A percentile compares a stretch with the other conserved stretches of the same genome.
phyloP scores from a whole-genome alignment of 2,329 filamentous ascomycete genomes.

The Metarhizium brunneum region DNA sequence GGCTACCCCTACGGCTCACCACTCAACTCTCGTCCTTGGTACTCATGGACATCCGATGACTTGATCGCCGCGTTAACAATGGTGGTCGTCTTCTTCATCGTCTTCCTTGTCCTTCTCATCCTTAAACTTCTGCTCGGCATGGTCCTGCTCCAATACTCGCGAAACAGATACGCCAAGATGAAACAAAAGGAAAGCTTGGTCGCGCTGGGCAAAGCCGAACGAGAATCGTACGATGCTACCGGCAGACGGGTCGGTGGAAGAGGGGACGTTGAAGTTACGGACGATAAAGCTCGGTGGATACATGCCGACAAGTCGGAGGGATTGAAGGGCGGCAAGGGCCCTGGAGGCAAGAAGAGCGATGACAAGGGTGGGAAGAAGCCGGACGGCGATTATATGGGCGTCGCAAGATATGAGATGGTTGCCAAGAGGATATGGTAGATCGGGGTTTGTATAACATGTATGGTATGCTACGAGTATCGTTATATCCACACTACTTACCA shows the following conservation, averaged over 20 bases:
- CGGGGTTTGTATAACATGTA: not conserved
- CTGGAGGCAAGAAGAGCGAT: constrained; percentile 45
- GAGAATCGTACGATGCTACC: constrained; percentile 53
- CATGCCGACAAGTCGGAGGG: constrained; percentile 77
- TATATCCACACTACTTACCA: too few species aligned
- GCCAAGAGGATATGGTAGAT: constrained; percentile 89
- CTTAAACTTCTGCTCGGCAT: constrained; percentile 84
- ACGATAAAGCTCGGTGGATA: constrained; percentile 78
- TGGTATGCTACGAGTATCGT: not conserved
- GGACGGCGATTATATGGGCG: constrained; percentile 44
- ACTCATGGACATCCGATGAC: constrained; percentile 59
- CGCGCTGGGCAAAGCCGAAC: constrained; percentile 35
- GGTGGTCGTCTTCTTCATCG: constrained; percentile 73
- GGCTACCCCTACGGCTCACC: constrained; percentile 39
- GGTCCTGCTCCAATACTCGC: constrained; percentile 69
- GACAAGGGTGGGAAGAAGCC: constrained; percentile 38
- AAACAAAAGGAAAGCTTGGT: constrained; percentile 54
- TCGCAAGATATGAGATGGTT: constrained; percentile 88
- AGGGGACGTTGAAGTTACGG: constrained; percentile 78
- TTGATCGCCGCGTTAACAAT: constrained; percentile 70
- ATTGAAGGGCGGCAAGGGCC: constrained; percentile 41
- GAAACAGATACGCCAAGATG: constrained; percentile 73
- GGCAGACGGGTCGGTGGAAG: constrained; percentile 73
- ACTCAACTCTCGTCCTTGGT: constrained; percentile 33
- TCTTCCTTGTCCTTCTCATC: constrained; percentile 77